Conservation (phyloP, 2,329 filamentous ascomycete species). For the Paecilomyces formosus region DNA sequence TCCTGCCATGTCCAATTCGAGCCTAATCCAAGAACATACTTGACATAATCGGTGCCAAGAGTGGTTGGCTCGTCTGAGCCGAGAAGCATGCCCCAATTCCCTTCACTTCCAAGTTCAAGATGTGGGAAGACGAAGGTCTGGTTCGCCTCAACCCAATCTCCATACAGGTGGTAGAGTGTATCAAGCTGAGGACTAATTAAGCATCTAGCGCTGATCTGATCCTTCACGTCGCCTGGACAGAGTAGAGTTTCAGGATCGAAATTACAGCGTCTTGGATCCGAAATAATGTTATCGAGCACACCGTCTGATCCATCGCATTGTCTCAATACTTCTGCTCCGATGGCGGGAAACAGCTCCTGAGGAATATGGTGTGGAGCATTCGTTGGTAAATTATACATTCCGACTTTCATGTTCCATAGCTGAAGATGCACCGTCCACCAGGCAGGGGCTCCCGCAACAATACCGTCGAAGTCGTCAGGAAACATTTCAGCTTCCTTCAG, state of each 20-base stretch:
- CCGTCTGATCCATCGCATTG: not conserved
- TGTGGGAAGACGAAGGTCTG: not conserved
- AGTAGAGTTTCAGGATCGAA: slow-evolving; percentile 29
- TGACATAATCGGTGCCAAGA: not conserved
- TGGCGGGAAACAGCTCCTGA: slow-evolving; percentile 13
- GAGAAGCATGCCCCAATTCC: not conserved
- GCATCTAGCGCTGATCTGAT: not conserved
- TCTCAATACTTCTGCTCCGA: not conserved
- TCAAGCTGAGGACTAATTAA: not conserved
- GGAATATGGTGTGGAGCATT: slow-evolving; percentile 19
- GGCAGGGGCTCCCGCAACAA: slow-evolving; percentile 42
- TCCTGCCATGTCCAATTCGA: not conserved
- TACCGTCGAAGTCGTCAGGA: slow-evolving; percentile 51
- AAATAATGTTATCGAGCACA: slow-evolving; percentile 40
- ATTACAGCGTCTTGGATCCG: slow-evolving; percentile 38
- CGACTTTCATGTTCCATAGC: slow-evolving; percentile 28
- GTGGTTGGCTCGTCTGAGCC: not conserved
- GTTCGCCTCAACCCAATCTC: not conserved
- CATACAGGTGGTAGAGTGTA: not conserved
- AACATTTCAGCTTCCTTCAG: slow-evolving; percentile 39
- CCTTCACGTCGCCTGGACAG: slow-evolving; percentile 6
- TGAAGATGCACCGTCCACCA: slow-evolving; percentile 47
- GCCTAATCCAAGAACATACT: not conserved
- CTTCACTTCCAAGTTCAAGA: not conserved
- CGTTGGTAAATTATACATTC: slow-evolving; percentile 16